Percentiles rank a stretch among this genome's conserved stretches.
Conservation (phyloP, 768 basidiomycete genomes). For the Clavaria fumosa region DNA sequence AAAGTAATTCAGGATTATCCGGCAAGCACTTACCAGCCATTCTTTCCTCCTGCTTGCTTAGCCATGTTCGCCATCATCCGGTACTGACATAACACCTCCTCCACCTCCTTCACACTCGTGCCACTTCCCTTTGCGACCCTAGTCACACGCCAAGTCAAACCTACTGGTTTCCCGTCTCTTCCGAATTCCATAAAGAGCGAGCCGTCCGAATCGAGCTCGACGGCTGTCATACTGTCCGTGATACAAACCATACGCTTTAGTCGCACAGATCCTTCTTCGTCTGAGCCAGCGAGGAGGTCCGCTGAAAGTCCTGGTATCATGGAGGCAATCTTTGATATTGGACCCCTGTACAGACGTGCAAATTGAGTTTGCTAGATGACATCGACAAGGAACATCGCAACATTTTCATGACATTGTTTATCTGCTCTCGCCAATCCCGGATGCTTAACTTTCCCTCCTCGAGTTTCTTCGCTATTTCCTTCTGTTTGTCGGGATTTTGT, state of each 20-base stretch:
- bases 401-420: slow-evolving; percentile 98
- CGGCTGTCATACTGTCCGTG: slow-evolving; percentile 91
- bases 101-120: slow-evolving; percentile 93
- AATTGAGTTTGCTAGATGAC: slow-evolving; percentile 5
- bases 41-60: slow-evolving; percentile 94
- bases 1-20: slow-evolving; percentile 6
- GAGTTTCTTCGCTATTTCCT: slow-evolving; percentile 95
- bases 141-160: slow-evolving; percentile 81
- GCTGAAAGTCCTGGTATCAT: slow-evolving; percentile 98
- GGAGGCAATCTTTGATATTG: slow-evolving; percentile 92
- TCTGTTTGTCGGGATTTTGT: slow-evolving; percentile 91
- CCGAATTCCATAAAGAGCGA: slow-evolving; percentile 73
- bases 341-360: slow-evolving; percentile 60
- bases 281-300: slow-evolving; percentile 79
- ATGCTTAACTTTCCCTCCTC: slow-evolving; percentile 96
- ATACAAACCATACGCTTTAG: slow-evolving; percentile 99
- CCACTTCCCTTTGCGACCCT: slow-evolving; percentile 89
- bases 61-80: slow-evolving; percentile 99
- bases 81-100: slow-evolving; percentile 91
- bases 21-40: slow-evolving; percentile 80
- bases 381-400: slow-evolving; percentile 21
- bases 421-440: slow-evolving; percentile 94
- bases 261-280: slow-evolving; percentile 79
- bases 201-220: slow-evolving; percentile 92
- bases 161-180: slow-evolving; percentile 70